A percentile compares a stretch with the other conserved stretches of the same genome.
Evolutionary conservation across 352 stramenopile species (phyloP).

Genomic region (Globisporangium nodosum): DNA sequence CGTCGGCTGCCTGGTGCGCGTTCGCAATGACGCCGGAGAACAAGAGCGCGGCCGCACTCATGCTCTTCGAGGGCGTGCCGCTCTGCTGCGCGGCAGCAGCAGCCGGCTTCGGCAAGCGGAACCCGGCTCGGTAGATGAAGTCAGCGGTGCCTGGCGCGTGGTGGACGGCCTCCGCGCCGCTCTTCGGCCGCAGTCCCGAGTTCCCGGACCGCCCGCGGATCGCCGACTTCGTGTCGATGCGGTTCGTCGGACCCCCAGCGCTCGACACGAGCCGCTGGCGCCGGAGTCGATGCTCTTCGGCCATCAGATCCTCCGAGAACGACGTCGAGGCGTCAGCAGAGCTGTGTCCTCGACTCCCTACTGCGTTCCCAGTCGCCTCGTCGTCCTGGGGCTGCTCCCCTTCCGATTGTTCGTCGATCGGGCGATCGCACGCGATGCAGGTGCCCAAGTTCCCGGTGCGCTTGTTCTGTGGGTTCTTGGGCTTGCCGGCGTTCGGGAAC

Average conservation of each 20-base stretch:
- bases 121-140: conserved; percentile 55
- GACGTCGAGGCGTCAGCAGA: background rate
- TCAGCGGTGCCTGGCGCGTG: conserved; percentile 36
- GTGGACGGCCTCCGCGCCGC: conserved; percentile 24
- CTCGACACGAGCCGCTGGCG: conserved; percentile 19
- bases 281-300: conserved; percentile 29
- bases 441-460: conserved; percentile 30
- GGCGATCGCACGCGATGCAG: conserved; percentile 60
- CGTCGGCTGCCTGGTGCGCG: background rate
- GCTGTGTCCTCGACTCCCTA: background rate
- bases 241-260: conserved; percentile 9
- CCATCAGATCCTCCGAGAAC: conserved; percentile 15
- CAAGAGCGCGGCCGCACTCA: conserved; percentile 15
- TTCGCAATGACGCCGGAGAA: conserved; percentile 9
- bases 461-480: conserved; percentile 23
- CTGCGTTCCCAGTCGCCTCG: background rate
- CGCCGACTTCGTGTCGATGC: conserved; percentile 46
- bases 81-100: conserved; percentile 1
- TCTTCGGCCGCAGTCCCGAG: conserved; percentile 25
- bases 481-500: conserved; percentile 42
- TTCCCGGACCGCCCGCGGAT: conserved; percentile 39
- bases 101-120: conserved; percentile 38
- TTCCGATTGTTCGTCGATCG: conserved; percentile 27
- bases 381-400: background rate
- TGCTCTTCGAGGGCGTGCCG: conserved; percentile 7